A percentile compares a stretch with the other conserved stretches of the same genome.
phyloP scores from a whole-genome alignment of 257 asterid genomes.

The Mitragyna speciosa region DNA sequence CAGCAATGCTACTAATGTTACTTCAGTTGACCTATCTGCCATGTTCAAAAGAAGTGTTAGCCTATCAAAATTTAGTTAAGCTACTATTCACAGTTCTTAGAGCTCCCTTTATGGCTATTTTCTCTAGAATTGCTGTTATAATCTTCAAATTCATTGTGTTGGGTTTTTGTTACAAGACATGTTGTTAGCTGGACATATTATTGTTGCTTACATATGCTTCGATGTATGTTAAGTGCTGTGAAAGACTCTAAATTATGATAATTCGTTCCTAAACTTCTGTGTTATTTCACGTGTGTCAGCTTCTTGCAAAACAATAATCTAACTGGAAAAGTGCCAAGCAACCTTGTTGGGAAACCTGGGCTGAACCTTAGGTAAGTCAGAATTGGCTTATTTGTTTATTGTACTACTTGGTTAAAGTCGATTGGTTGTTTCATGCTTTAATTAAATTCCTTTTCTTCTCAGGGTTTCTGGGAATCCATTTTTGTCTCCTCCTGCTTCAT shows the following conservation, averaged over 20 bases:
- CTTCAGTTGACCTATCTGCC: background rate
- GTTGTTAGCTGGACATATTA: background rate
- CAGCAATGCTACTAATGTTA: background rate
- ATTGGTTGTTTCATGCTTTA: slow-evolving; percentile 7
- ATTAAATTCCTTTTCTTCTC: slow-evolving; percentile 14
- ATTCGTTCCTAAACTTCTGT: background rate
- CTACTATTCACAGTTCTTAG: no score
- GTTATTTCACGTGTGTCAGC: slow-evolving; percentile 35
- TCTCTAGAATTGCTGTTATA: background rate
- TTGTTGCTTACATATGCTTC: background rate
- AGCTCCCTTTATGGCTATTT: background rate
- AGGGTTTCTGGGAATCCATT: slow-evolving; percentile 84
- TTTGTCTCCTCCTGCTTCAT: slow-evolving; percentile 46
- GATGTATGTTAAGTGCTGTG: background rate
- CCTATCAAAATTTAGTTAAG: background rate
- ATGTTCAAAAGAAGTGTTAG: background rate
- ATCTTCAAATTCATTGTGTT: background rate
- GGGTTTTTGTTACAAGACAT: no score
- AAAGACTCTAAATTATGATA: background rate
- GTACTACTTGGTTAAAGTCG: slow-evolving; percentile 14
- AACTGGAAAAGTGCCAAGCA: slow-evolving; percentile 74
- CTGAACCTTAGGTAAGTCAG: slow-evolving; percentile 54
- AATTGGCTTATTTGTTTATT: background rate
- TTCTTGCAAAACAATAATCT: slow-evolving; percentile 84
- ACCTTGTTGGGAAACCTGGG: slow-evolving; percentile 53